Evolutionary conservation across 352 stramenopile species (phyloP).

Genomic region (Pythium brachiatum): DNA sequence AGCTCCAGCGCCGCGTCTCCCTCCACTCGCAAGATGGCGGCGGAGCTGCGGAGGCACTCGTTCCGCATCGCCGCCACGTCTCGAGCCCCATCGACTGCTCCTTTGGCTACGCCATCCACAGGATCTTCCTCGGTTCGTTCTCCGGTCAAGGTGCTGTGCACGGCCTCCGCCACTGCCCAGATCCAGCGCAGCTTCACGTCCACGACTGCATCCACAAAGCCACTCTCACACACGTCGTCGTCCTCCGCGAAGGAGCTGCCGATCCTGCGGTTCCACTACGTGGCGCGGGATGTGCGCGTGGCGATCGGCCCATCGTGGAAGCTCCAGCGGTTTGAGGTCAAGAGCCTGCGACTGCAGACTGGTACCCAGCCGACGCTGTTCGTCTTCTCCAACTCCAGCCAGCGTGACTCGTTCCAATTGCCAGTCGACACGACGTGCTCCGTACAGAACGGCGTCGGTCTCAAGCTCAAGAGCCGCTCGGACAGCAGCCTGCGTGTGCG

Average conservation of each 20-base stretch:
- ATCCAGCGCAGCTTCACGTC: constrained; percentile 9
- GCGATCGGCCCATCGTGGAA: constrained; percentile 45
- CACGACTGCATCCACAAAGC: constrained; percentile 1
- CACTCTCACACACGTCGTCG: constrained; percentile 2
- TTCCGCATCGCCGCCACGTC: constrained; percentile 13
- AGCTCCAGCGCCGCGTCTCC: neutral
- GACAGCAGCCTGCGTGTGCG: constrained; percentile 28
- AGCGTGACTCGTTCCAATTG: constrained; percentile 21
- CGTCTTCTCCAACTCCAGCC: constrained; percentile 22
- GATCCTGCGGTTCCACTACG: constrained; percentile 48
- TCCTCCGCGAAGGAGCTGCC: constrained; percentile 28
- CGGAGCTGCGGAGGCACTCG: constrained; percentile 21
- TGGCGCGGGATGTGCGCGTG: constrained; percentile 43
- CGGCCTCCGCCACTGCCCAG: neutral
- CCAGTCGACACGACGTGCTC: constrained; percentile 31
- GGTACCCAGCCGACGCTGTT: constrained; percentile 28
- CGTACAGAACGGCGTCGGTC: constrained; percentile 17
- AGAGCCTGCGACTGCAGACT: constrained; percentile 38
- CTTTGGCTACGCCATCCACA: neutral
- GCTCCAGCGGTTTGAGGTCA: constrained; percentile 45
- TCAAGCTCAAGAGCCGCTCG: constrained; percentile 40
- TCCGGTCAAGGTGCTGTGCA: constrained; percentile 19
- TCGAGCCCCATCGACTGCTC: neutral
- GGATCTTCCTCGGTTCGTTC: constrained; percentile 2
- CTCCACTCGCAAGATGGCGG: constrained; percentile 19